Evolutionary conservation across 805 yeast genomes (phyloP), one percentile per base, ranked within the genome.

Genomic region (Candida silvatica): DNA sequence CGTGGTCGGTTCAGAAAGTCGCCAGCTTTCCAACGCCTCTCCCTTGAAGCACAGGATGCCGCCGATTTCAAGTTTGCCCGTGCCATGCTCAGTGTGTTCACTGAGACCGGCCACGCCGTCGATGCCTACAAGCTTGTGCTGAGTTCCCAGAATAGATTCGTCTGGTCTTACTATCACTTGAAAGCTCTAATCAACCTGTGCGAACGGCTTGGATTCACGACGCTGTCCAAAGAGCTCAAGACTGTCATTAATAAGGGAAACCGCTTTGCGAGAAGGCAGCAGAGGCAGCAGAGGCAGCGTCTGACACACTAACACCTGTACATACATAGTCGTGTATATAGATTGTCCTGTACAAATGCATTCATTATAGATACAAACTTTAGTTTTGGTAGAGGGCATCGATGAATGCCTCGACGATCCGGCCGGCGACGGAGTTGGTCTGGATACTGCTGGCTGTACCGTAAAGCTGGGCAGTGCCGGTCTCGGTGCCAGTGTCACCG

Each of bases 391-490:
- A 90, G 29, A 92, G 52, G 6, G 84, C 67, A 52, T 92, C 95
- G 19, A 92, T 59, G 52, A 90, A 90, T 0, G 82, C 88, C 11
- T 71, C 80, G 27, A 90, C 81, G 8, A 90, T 58, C 37, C 70
- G 67, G 39, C 82, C 94, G 8, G 87, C 96, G 11, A 92, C 77
- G 3, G 94, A 92, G 0, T 77, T 71, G 0, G 96, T 86, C 38
- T 72, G 64, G 17, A 92, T 74, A 49, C 92, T 83, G 6, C 96
- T 97, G 2, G 97, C 97, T 31, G 90, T 94, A 45, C 98, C 98
- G 51, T 90, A 90, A 30, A 90, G 53, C 3, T 92, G 95, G 12
- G 95, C 92, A 1, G 95, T 85, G n/a, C n/a, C n/a, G 38, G 82
- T 85, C 27, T 73, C 56, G 19, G 49, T 39, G 20, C 45, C 23